Base-by-base conservation (phyloP, 179 eudicot species). In the Silene noctiflora region DNA sequence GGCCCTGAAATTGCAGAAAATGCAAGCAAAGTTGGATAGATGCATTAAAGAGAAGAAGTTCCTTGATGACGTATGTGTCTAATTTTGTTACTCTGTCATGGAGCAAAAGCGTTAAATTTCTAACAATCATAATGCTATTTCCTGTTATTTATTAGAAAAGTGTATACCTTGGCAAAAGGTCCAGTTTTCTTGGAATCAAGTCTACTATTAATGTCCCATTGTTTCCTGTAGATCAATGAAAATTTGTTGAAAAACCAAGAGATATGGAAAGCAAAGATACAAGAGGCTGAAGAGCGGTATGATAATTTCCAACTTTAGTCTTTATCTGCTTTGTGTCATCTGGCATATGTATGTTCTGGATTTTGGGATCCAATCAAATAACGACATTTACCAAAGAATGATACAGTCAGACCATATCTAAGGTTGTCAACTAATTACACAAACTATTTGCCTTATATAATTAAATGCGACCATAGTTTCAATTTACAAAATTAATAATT, bases 11-110 rank as follows among this genome's bases (percentile, higher is more conserved):
- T 76, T 88, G 73, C 91, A 86, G 81, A 95, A 91, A 85, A 74
- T 90, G 84, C 90, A 90, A 84, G 83, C 85, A 64, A 93, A 91
- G 86, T 80, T 89, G 66, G 91, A 87, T 75, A 89, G 85, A 83
- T 82, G 87, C 81, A 64, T 82, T 13, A 79, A 88, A 75, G 98
- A 93, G 80, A 89, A 91, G 83, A 87, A 84, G 77, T 93, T 95
- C 85, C 89, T 86, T n/a, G 88, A 88, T 78, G 91, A 89, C 80
- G 99, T 93, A 83, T 77, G 88, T 80, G 67, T 73, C 71, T 73
- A 27, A 64, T 53, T 61, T 69, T 61, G 55, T 80, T 51, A 11
- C 46, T 75, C 35, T 56, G 44, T 48, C 20, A 13, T 70, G 31
- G 22, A 35, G 24, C 35, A 3, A 48, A 70, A 24, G 21, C 21